A percentile compares a stretch with the other conserved stretches of the same genome.
phyloP scores from a whole-genome alignment of 2,329 filamentous ascomycete species.

The Acrocalymma vagum region DNA sequence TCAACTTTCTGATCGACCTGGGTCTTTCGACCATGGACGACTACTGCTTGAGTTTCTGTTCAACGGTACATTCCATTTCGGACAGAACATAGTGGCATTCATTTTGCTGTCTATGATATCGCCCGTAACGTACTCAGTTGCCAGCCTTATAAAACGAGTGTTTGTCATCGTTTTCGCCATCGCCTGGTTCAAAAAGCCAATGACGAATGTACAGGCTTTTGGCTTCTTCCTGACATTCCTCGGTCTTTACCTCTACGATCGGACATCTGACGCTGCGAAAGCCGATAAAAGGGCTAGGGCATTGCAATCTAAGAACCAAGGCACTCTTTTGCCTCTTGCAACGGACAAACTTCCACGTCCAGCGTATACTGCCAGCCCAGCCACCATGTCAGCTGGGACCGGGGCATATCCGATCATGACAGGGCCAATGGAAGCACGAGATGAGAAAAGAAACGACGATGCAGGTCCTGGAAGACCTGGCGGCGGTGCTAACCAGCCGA shows the following conservation, averaged over 20 bases:
- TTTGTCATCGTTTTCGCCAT: conserved; percentile 96
- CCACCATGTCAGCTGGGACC: conserved; percentile 44
- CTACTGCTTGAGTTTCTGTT: conserved; percentile 87
- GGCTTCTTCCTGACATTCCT: conserved; percentile 91
- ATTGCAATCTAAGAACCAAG: conserved; percentile 69
- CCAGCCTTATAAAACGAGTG: conserved; percentile 94
- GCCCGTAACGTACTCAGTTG: conserved; percentile 96
- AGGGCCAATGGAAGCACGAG: conserved; percentile 41
- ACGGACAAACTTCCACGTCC: conserved; percentile 38
- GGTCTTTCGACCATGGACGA: conserved; percentile 70
- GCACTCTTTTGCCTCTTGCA: conserved; percentile 73
- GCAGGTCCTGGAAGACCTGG: conserved; percentile 51
- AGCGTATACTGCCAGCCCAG: conserved; percentile 51
- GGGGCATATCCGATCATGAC: conserved; percentile 37
- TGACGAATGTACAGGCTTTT: conserved; percentile 80
- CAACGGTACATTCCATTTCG: conserved; percentile 97
- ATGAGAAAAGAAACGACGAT: conserved; percentile 67
- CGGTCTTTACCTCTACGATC: conserved; percentile 94
- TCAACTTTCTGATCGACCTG: conserved; percentile 78
- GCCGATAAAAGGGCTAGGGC: conserved; percentile 79
- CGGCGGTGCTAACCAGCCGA: conserved; percentile 51
- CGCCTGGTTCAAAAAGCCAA: conserved; percentile 93
- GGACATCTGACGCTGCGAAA: conserved; percentile 86
- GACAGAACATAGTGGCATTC: conserved; percentile 95
- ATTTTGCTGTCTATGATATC: conserved; percentile 91